Evolutionary conservation across 331 rosid genomes (phyloP).

Genomic region (Stylosanthes scabra): DNA sequence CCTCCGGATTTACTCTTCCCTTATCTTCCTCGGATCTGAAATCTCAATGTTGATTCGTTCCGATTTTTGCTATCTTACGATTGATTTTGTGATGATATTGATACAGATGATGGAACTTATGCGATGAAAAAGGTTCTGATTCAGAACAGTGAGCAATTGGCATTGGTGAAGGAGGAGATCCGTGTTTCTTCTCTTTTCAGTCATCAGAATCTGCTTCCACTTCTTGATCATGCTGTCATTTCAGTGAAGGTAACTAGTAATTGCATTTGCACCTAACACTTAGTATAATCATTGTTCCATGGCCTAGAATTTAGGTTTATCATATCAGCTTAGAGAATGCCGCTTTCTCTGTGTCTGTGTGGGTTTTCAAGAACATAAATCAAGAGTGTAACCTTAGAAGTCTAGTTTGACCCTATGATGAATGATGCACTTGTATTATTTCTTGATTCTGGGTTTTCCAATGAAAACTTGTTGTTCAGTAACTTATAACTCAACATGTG

Average conservation of each 20-base stretch:
- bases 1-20: no score
- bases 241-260: constrained; percentile 61
- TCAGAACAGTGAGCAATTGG: constrained; percentile 75
- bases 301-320: not conserved
- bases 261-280: constrained; percentile 18
- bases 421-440: no score
- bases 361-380: no score
- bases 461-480: no score
- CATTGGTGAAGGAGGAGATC: constrained; percentile 79
- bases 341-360: no score
- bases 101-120: constrained; percentile 74
- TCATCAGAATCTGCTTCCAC: not conserved
- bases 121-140: constrained; percentile 83
- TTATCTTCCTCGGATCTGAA: no score
- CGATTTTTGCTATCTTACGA: not conserved
- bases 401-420: no score
- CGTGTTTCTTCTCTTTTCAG: constrained; percentile 31
- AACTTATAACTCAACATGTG: no score
- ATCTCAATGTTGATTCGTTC: no score
- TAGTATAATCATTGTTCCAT: not conserved
- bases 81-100: not conserved
- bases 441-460: no score
- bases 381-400: no score
- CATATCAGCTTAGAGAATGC: not conserved
- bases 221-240: constrained; percentile 51